These are phyloP conservation scores for Ceratocystis diversiconidia DNA, from an alignment of 2,329 filamentous ascomycete species.

Conservation along the genomic window DNA sequence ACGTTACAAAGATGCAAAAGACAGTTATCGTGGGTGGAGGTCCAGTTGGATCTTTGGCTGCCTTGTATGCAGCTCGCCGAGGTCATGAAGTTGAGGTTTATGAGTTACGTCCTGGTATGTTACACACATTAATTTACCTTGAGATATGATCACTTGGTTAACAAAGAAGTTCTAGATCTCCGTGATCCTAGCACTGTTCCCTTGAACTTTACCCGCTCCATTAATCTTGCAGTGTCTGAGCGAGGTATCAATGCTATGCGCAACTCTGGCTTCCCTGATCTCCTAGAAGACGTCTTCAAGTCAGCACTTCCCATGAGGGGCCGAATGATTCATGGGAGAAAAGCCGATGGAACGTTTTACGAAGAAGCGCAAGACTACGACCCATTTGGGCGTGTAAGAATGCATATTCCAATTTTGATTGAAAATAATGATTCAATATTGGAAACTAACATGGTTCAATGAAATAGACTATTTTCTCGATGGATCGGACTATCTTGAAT, in stretches of 20 bases:
- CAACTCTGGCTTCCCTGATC: conserved; percentile 47
- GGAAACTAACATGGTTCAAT: conserved; percentile 24
- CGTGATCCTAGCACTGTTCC: conserved; percentile 69
- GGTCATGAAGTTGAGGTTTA: conserved; percentile 89
- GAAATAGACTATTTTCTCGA: conserved; percentile 70
- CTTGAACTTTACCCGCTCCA: conserved; percentile 95
- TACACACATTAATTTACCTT: conserved; percentile 9
- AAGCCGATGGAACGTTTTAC: conserved; percentile 50
- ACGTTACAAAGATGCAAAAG: conserved; percentile 36
- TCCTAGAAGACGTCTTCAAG: conserved; percentile 59
- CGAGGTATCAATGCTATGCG: conserved; percentile 81
- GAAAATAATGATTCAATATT: background rate
- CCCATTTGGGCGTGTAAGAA: conserved; percentile 61
- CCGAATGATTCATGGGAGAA: conserved; percentile 81
- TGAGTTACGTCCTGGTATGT: conserved; percentile 76
- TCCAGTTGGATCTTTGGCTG: conserved; percentile 82
- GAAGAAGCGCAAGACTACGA: conserved; percentile 83
- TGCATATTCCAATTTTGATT: background rate
- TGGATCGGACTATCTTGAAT: conserved; percentile 75
- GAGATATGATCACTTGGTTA: background rate
- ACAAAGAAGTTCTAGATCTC: conserved; percentile 48
- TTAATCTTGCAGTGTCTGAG: conserved; percentile 89
- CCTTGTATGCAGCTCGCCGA: conserved; percentile 77
- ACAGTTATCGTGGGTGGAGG: conserved; percentile 80
- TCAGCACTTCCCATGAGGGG: conserved; percentile 86